Conservation (phyloP, 768 basidiomycete species). For the Dacryopinax spathularia region DNA sequence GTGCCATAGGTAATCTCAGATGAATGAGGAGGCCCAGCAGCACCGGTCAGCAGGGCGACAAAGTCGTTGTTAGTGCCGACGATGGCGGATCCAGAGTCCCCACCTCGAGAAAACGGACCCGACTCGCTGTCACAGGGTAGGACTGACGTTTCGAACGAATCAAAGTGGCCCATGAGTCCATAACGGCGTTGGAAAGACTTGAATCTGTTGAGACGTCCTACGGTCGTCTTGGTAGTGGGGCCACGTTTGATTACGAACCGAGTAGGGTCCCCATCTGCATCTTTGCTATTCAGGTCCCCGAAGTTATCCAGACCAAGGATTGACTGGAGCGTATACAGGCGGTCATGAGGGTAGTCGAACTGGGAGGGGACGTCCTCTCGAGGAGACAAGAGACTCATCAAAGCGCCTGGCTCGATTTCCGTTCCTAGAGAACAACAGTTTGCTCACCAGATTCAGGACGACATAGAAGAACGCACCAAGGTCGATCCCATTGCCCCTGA, state of each 20-base stretch:
- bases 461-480: conserved; percentile 26
- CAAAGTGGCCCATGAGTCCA: background rate
- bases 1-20: conserved; percentile 20
- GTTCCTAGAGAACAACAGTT: conserved; percentile 18
- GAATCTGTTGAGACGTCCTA: background rate
- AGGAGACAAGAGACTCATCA: conserved; percentile 16
- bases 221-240: background rate
- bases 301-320: background rate
- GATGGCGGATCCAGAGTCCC: conserved; percentile 8
- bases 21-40: conserved; percentile 13
- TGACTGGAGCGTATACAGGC: background rate
- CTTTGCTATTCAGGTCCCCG: background rate
- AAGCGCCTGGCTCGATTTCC: conserved; percentile 13
- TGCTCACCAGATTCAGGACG: conserved; percentile 17
- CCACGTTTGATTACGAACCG: background rate
- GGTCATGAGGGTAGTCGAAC: background rate
- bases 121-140: background rate
- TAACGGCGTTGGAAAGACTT: background rate
- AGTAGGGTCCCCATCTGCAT: background rate
- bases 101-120: background rate
- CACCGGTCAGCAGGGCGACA: conserved; percentile 12
- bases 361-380: conserved; percentile 7
- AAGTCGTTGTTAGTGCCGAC: background rate
- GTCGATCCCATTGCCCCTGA: conserved; percentile 25
- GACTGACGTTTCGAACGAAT: conserved; percentile 3